Base-by-base conservation (phyloP, 306 rosid species). In the Begonia fuchsioides region DNA sequence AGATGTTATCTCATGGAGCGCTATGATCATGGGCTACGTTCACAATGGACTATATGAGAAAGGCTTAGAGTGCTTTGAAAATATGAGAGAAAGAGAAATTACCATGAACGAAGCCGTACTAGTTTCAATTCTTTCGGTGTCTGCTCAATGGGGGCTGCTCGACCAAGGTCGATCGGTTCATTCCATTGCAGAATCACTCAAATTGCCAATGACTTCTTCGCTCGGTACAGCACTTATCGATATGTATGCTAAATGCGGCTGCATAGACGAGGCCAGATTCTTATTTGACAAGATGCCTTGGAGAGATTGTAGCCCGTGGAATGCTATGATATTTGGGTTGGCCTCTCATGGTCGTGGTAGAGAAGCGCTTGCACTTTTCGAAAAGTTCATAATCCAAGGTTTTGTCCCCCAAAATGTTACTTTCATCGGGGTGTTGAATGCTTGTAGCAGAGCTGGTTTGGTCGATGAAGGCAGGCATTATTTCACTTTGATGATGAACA, bases 181-280 rank as follows among this genome's bases (percentile, higher is more conserved):
- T 65, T 76, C 77, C 14, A 57, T 71, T n/a, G 72, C 65, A 17
- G 63, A 82, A 2, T 70, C 58, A 0, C 40, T 79, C 56, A 74
- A 61, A 50, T 63, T 74, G 17, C 76, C 79, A 0, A 15, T 74
- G 50, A 79, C 74, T 6, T 56, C 67, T 51, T 49, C 62, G 2
- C 63, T 86, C 47, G 86, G 90, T 15, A 76, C 96, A 7, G 75
- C 83, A 2, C 48, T 86, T 17, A 69, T 82, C 59, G 93, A 86
- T 64, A 86, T 86, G 96, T 79, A 86, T 39, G 86, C 93, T 0
- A 86, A 82, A 70, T 86, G 90, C 32, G 93, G 96, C 2, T 82
- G 81, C 70, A 79, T 86, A 50, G 81, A 79, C 12, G 49, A 49
- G 56, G 56, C 93, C 15, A 79, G 61, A 39, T 13, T n/a, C 7